A percentile compares a stretch with the other conserved stretches of the same genome.
These are phyloP conservation scores for Tolypocladium guangdongense DNA, from an alignment of 2,329 filamentous ascomycete species.

Conservation along the genomic window DNA sequence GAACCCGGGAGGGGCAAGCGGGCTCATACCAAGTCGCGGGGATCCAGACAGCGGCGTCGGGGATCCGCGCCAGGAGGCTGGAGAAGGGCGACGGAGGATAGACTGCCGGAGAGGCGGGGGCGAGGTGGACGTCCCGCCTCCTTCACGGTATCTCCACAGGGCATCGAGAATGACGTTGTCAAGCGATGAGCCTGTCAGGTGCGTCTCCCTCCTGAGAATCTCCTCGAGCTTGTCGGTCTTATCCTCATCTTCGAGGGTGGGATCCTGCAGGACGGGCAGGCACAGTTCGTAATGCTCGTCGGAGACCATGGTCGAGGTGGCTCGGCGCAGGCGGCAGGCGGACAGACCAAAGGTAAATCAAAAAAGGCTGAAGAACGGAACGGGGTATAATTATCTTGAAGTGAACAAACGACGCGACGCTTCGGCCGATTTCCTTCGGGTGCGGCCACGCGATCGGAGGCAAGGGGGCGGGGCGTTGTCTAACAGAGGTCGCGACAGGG, in stretches of 20 bases:
- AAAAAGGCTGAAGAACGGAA: neutral
- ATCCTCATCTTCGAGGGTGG: conserved; percentile 80
- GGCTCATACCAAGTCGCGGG: conserved; percentile 69
- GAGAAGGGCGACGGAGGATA: conserved; percentile 80
- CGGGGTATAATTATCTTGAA: neutral
- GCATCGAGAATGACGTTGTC: conserved; percentile 88
- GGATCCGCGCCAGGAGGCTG: conserved; percentile 82
- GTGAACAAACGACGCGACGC: neutral
- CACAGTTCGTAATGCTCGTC: conserved; percentile 90
- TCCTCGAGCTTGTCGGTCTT: conserved; percentile 88
- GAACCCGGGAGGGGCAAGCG: conserved; percentile 76
- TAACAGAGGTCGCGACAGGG: neutral
- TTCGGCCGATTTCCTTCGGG: neutral
- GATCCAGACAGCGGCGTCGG: conserved; percentile 75
- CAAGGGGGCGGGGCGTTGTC: neutral
- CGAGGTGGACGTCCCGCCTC: conserved; percentile 54
- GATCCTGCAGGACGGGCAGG: conserved; percentile 76
- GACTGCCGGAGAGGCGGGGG: conserved; percentile 81
- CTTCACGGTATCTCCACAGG: conserved; percentile 72
- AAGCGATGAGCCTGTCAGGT: conserved; percentile 61
- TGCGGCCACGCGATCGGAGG: neutral
- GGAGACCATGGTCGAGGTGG: conserved; percentile 60
- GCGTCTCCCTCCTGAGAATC: conserved; percentile 68
- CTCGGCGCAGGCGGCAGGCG: neutral
- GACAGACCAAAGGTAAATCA: neutral